Percentiles rank a stretch among this genome's conserved stretches.
Conservation (phyloP, 2,329 filamentous ascomycete genomes). For the Apiospora sp. region DNA sequence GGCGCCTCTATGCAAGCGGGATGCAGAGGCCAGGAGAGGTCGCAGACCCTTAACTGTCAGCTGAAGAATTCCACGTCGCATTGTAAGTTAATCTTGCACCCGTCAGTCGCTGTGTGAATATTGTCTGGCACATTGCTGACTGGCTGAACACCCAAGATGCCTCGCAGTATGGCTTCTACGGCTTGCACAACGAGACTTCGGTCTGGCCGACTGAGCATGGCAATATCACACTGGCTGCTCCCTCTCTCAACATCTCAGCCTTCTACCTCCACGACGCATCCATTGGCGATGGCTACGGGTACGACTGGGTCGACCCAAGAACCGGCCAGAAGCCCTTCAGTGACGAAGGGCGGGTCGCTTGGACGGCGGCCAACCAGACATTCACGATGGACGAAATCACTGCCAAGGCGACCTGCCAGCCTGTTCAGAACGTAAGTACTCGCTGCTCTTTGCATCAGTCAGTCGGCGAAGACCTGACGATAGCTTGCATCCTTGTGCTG, state of each 20-base stretch:
- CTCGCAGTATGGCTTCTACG: background rate
- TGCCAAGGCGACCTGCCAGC: conserved; percentile 7
- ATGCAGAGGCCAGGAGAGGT: background rate
- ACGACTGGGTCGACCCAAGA: background rate
- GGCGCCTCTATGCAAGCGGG: background rate
- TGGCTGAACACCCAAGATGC: background rate
- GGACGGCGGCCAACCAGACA: conserved; percentile 5
- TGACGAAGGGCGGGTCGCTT: background rate
- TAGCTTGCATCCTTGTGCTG: background rate
- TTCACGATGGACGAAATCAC: background rate
- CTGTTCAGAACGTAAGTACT: background rate
- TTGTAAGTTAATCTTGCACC: background rate
- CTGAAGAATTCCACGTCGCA: background rate
- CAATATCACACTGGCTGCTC: background rate
- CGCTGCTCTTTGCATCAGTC: background rate
- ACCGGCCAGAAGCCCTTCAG: background rate
- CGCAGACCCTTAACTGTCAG: background rate
- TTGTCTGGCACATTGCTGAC: background rate
- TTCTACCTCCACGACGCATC: background rate
- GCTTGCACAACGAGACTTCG: background rate
- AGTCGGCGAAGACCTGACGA: background rate
- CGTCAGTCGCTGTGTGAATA: background rate
- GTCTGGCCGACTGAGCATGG: background rate
- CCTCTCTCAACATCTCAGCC: background rate
- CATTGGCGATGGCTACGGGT: background rate